These are phyloP conservation scores for Effrenium voratum DNA, from an alignment of 73 alveolate species.

Conservation along the genomic window DNA sequence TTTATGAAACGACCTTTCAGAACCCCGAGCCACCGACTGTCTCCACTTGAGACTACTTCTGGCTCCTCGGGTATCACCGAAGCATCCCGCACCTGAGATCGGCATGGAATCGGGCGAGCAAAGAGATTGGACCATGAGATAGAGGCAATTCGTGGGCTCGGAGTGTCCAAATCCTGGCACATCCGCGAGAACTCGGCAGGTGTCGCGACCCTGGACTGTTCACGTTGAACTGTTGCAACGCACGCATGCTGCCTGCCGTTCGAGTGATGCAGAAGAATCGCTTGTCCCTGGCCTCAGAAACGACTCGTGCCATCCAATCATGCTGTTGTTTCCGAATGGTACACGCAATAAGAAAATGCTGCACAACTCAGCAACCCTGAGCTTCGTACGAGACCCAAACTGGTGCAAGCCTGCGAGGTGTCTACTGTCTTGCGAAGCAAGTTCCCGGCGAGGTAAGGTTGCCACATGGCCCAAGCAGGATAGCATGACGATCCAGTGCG, in stretches of 20 bases:
- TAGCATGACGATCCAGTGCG: conserved; percentile 78
- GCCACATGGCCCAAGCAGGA: conserved; percentile 62
- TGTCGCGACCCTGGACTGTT: background rate
- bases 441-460: background rate
- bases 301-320: background rate
- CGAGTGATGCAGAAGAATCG: conserved; percentile 62
- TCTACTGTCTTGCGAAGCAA: background rate
- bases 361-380: background rate
- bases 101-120: background rate
- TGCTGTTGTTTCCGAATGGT: background rate
- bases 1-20: too few species aligned
- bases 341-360: background rate
- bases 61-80: conserved; percentile 80
- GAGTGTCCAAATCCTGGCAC: conserved; percentile 71
- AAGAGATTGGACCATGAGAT: background rate
- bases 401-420: conserved; percentile 49
- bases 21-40: conserved; percentile 12
- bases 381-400: conserved; percentile 78
- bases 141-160: conserved; percentile 49
- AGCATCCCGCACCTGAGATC: conserved; percentile 38
- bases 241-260: too few species aligned
- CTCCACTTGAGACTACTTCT: conserved; percentile 83
- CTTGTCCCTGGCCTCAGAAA: conserved; percentile 41
- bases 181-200: background rate
- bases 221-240: background rate